A percentile compares a stretch with the other conserved stretches of the same genome.
These are phyloP conservation scores for Physaria fendleri DNA, from an alignment of 345 rosid species.

Conservation along the genomic window DNA sequence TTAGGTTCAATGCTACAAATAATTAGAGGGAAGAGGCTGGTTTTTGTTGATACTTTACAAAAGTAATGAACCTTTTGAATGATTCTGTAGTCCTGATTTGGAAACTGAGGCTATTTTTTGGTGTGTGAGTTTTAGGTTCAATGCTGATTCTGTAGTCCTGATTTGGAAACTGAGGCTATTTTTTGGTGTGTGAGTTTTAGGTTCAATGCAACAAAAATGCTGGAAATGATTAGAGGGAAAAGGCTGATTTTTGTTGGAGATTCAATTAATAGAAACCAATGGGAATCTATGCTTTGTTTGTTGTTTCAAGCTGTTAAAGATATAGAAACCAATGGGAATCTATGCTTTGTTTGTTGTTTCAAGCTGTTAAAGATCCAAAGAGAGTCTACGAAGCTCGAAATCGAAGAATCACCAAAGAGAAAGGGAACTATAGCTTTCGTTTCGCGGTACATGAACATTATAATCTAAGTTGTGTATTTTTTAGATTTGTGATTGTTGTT, in stretches of 20 bases:
- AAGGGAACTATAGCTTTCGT: conserved; percentile 79
- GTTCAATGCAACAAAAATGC: conserved; percentile 77
- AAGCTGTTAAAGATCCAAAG: conserved; percentile 66
- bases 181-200: conserved; percentile 28
- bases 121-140: no score
- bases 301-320: conserved; percentile 66
- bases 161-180: background rate
- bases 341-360: conserved; percentile 64
- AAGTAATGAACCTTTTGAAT: no score
- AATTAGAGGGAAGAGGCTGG: conserved; percentile 83
- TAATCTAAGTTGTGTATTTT: background rate
- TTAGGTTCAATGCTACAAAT: no score
- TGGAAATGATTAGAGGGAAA: conserved; percentile 75
- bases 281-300: conserved; percentile 96
- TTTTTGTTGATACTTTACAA: no score
- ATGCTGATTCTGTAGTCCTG: no score
- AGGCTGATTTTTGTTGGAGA: conserved; percentile 94
- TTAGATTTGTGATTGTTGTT: background rate
- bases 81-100: no score
- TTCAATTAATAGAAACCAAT: conserved; percentile 88
- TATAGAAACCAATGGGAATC: no score
- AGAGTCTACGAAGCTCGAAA: conserved; percentile 78
- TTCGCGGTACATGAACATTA: conserved; percentile 50
- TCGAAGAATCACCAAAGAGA: conserved; percentile 75
- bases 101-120: no score